Conservation (phyloP, 495 filamentous ascomycete species). For the Hypoxylon lenormandii region DNA sequence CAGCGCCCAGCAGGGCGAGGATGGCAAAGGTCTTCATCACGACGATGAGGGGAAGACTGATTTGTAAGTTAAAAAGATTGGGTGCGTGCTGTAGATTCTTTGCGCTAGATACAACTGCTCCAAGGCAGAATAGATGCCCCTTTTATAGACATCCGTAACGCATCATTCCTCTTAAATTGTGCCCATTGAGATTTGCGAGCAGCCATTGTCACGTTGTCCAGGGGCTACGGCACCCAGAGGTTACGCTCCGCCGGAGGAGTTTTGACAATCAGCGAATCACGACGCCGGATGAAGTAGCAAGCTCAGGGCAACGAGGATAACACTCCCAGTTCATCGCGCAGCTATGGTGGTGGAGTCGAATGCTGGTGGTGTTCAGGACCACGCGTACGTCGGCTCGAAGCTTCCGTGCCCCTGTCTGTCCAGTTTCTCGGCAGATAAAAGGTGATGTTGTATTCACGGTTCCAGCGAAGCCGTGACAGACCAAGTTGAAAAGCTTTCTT, state of each 20-base stretch:
- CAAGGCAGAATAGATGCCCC: background rate
- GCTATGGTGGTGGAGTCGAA: background rate
- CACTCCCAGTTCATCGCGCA: background rate
- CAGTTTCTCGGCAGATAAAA: background rate
- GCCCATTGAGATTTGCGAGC: background rate
- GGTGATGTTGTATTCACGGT: background rate
- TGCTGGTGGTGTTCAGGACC: background rate
- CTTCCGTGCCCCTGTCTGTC: background rate
- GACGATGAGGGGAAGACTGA: too few species aligned
- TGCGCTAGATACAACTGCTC: background rate
- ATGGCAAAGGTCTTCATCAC: background rate
- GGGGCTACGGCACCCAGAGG: background rate
- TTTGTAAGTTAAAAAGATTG: background rate
- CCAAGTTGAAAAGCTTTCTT: background rate
- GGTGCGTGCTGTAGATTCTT: background rate
- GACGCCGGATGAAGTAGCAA: background rate
- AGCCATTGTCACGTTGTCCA: background rate
- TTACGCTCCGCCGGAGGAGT: background rate
- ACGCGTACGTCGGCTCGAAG: background rate
- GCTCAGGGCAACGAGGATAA: background rate
- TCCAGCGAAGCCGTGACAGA: background rate
- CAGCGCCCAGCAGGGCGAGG: background rate
- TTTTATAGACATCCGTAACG: slow-evolving; percentile 4
- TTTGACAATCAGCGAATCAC: background rate
- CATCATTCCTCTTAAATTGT: background rate